These are phyloP conservation scores for Lepidopterella palustris DNA, from an alignment of 495 filamentous ascomycete species.

Conservation along the genomic window DNA sequence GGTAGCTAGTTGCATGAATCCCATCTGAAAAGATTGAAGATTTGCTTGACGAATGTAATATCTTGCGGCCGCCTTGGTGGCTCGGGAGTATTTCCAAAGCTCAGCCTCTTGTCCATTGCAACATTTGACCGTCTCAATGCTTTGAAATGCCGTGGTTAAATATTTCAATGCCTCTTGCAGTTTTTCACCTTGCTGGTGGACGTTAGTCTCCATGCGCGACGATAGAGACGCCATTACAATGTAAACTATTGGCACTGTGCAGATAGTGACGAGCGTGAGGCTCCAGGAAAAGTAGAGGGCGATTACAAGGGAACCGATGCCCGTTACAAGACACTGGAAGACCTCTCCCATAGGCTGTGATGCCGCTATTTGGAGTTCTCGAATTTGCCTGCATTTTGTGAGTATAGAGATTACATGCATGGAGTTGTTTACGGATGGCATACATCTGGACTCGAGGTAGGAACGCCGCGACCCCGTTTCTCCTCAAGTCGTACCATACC, in stretches of 20 bases:
- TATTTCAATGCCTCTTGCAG: slow-evolving; percentile 67
- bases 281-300: slow-evolving; percentile 78
- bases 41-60: slow-evolving; percentile 63
- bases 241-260: slow-evolving; percentile 64
- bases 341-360: slow-evolving; percentile 71
- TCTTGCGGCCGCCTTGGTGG: slow-evolving; percentile 52
- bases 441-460: slow-evolving; percentile 69
- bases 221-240: slow-evolving; percentile 54
- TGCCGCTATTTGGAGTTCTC: slow-evolving; percentile 73
- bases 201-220: slow-evolving; percentile 53
- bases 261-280: slow-evolving; percentile 74
- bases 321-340: slow-evolving; percentile 54
- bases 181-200: slow-evolving; percentile 61
- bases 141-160: slow-evolving; percentile 58
- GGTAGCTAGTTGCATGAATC: slow-evolving; percentile 64
- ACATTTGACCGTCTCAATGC: slow-evolving; percentile 82
- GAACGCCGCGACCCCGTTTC: slow-evolving; percentile 65
- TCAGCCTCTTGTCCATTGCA: slow-evolving; percentile 75
- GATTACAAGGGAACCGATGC: slow-evolving; percentile 56
- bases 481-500: slow-evolving; percentile 72
- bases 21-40: slow-evolving; percentile 61
- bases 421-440: slow-evolving; percentile 27
- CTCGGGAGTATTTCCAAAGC: slow-evolving; percentile 53
- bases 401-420: background rate
- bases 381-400: slow-evolving; percentile 58